Base-by-base conservation (phyloP, 148 eudicot genomes). In the Polygonum maritimum region DNA sequence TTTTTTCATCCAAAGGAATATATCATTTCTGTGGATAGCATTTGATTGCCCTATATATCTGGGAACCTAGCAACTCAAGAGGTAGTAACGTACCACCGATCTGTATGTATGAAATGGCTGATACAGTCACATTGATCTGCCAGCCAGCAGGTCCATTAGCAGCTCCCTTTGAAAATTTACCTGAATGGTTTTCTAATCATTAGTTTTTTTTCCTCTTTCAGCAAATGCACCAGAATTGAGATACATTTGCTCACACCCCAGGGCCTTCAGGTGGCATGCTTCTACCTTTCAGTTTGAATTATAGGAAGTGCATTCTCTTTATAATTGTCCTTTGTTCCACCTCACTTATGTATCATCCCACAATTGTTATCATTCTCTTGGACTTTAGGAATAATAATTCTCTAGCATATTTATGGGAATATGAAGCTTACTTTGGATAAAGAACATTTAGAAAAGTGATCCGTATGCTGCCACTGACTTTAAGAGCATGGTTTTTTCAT, bases 151-250 rank as follows among this genome's bases (percentile, higher is more conserved):
- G 9, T 44, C 47, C 47, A 44, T 44, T 44, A 6, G 11, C 47
- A 44, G 1, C 10, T 6, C 47, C 47, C 47, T 44, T 44, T 8
- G 10, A 44, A 44, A 44, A 6, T 6, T 44, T 44, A 44, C 47
- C 47, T 44, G 47, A 44, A 44, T 44, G 47, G 47, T 44, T 1
- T 44, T 44, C 9, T 44, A 44, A 44, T 44, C 9, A 44, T 44
- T 63, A 19, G n/a, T 47, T 13, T 51, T 8, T 58, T 15, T 57
- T 26, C 31, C 35, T 72, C 19, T 11, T 80, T 47, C 88, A 90
- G 94, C 85, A 90, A 90, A 90, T 90, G 91, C 82, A 90, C 91
- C 19, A 80, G 91, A n/a, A 84, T 94, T 75, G 98, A 94, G 89
- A 94, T 94, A 76, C 98, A 94, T 81, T 79, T 90, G 79, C 83